Conservation (phyloP, 345 rosid species). For the Diplotaxis tenuifolia region DNA sequence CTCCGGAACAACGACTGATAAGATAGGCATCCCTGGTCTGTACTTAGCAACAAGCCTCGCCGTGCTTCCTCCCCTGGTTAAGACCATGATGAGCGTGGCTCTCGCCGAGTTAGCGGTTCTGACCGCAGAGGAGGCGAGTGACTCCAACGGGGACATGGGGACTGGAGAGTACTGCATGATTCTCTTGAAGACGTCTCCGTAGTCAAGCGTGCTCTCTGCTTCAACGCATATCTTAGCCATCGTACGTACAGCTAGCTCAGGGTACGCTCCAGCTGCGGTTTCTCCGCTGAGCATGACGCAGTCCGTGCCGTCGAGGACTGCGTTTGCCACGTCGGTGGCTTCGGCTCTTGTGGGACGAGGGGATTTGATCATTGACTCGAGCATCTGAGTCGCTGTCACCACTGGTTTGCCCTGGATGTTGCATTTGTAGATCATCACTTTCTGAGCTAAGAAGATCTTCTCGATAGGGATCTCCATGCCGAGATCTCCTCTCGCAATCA, state of each 20-base stretch:
- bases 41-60: constrained; percentile 95
- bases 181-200: constrained; percentile 81
- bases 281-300: constrained; percentile 98
- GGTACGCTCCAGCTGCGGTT: constrained; percentile 98
- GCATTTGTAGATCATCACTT: constrained; percentile 98
- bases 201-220: constrained; percentile 91
- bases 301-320: constrained; percentile 90
- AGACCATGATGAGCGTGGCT: constrained; percentile 79
- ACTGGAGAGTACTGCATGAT: constrained; percentile 78
- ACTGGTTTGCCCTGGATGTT: constrained; percentile 97
- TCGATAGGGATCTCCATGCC: constrained; percentile 99
- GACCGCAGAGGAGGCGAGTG: constrained; percentile 89
- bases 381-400: constrained; percentile 86
- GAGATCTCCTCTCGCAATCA: constrained; percentile 97
- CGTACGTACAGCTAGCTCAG: constrained; percentile 82
- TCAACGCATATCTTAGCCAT: constrained; percentile 93
- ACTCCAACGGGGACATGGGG: constrained; percentile 96
- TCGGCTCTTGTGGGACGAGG: constrained; percentile 97
- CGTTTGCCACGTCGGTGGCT: constrained; percentile 98
- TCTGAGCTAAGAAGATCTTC: constrained; percentile 94
- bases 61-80: constrained; percentile 94
- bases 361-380: constrained; percentile 97
- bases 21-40: constrained; percentile 86
- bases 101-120: constrained; percentile 83
- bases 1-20: constrained; percentile 89